Evolutionary conservation across 2,329 filamentous ascomycete species (phyloP), one percentile per base, ranked within the genome.

Genomic region (Ophiostoma australiae): DNA sequence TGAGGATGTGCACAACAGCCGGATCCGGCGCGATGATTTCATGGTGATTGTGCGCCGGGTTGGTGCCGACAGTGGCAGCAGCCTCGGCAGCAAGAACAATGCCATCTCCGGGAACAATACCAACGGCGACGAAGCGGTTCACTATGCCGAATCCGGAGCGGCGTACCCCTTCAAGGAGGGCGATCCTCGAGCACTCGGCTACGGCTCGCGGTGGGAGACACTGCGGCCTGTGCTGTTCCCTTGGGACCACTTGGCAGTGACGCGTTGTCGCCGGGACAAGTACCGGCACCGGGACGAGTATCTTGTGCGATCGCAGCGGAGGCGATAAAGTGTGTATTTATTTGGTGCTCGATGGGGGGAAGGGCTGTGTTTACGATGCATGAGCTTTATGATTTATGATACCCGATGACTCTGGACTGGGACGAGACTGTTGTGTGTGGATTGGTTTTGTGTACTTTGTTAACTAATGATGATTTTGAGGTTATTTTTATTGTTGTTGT

Each of bases 251-350:
- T 27, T 74, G 27, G 44, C 68, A 3, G 72, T 58, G 17, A 73
- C 72, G 8, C 72, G 71, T 33, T 39, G 31, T 35, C 72, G 72
- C 23, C 68, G 65, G n/a, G 74, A 75, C 69, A 70, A 71, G 17
- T 75, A 75, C 68, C 58, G 20, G 6, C 70, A 75, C 65, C 72
- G 73, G 1, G 74, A 75, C 31, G 74, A 75, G 69, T 75, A 75
- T n/a, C 65, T 71, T 0, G 71, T 73, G 17, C 72, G 71, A 15
- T 67, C 70, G 17, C 69, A 41, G 31, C 66, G 67, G 13, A 48
- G 72, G 15, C 58, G 58, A 27, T 33, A 20, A 11, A 6, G 15
- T 23, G 27, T 55, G 52, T 35, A 4, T 33, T 27, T 37, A 11
- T 4, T 17, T 11, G 17, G 44, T 39, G 10, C 10, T 39, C 10